Percentiles rank a stretch among this genome's conserved stretches.
Evolutionary conservation across 495 filamentous ascomycete species (phyloP).

Genomic region (Tuber calosporum): DNA sequence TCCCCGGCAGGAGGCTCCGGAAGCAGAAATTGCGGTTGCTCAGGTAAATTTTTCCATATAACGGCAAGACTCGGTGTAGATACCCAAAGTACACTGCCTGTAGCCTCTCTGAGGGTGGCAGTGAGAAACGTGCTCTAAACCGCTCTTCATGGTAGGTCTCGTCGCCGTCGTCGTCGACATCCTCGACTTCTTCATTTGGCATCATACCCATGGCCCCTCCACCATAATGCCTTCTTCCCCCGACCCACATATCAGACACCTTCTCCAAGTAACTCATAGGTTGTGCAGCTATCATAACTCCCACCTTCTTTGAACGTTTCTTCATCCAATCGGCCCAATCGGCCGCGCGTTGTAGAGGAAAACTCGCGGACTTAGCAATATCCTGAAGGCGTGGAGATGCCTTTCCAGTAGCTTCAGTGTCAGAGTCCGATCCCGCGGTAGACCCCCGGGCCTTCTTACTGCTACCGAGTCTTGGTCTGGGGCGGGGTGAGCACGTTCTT

Average conservation of each 20-base stretch:
- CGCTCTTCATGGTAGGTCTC: slow-evolving; percentile 57
- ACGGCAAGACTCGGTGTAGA: slow-evolving; percentile 76
- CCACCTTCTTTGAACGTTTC: slow-evolving; percentile 67
- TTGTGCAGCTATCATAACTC: slow-evolving; percentile 75
- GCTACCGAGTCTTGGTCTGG: not conserved
- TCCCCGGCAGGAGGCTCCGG: slow-evolving; percentile 80
- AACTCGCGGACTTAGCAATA: slow-evolving; percentile 64
- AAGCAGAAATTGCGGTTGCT: slow-evolving; percentile 88
- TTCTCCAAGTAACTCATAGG: slow-evolving; percentile 98
- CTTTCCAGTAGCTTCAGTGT: slow-evolving; percentile 24
- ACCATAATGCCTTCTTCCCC: slow-evolving; percentile 80
- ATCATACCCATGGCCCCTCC: slow-evolving; percentile 59
- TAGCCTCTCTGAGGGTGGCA: slow-evolving; percentile 76
- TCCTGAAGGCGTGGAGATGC: slow-evolving; percentile 33
- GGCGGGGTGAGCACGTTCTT: not conserved
- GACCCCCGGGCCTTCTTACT: slow-evolving; percentile 15
- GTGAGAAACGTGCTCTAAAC: slow-evolving; percentile 82
- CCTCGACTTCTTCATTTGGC: slow-evolving; percentile 51
- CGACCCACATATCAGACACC: slow-evolving; percentile 95
- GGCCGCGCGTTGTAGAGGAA: slow-evolving; percentile 78
- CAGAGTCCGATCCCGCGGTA: slow-evolving; percentile 20
- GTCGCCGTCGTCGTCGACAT: slow-evolving; percentile 60
- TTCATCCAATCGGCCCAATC: slow-evolving; percentile 78
- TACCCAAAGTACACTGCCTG: slow-evolving; percentile 86
- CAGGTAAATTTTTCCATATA: slow-evolving; percentile 96